A percentile compares a stretch with the other conserved stretches of the same genome.
Conservation (phyloP, 495 filamentous ascomycete species). For the Penicillium longicatenatum region DNA sequence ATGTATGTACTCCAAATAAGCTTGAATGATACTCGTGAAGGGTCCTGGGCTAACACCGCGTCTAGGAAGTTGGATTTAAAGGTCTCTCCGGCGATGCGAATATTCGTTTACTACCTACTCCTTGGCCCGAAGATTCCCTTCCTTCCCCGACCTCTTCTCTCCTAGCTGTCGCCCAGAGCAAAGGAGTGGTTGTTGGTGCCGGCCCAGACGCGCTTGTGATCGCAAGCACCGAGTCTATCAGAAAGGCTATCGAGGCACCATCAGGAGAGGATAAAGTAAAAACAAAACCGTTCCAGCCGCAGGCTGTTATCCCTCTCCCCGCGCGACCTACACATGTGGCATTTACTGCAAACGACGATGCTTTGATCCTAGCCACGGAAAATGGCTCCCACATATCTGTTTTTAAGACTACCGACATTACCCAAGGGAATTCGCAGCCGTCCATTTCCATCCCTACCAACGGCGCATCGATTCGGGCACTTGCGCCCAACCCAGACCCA, state of each 20-base stretch:
- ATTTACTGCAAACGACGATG: conserved; percentile 84
- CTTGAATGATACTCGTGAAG: not conserved
- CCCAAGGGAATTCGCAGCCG: conserved; percentile 64
- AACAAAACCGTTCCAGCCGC: conserved; percentile 70
- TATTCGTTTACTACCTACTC: conserved; percentile 73
- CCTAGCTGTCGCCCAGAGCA: conserved; percentile 76
- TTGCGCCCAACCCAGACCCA: conserved; percentile 79
- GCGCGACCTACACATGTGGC: conserved; percentile 83
- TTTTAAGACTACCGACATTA: conserved; percentile 69
- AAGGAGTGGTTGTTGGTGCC: conserved; percentile 84
- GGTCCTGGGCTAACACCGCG: conserved; percentile 11
- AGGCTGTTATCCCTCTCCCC: conserved; percentile 69
- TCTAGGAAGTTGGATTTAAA: conserved; percentile 79
- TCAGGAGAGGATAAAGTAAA: conserved; percentile 59
- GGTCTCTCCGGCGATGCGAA: conserved; percentile 78
- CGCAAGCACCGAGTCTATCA: conserved; percentile 73
- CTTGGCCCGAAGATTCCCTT: conserved; percentile 72
- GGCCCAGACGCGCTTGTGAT: conserved; percentile 77
- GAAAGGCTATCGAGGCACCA: conserved; percentile 68
- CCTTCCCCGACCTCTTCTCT: conserved; percentile 85
- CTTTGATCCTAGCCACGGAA: conserved; percentile 81
- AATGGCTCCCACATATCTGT: conserved; percentile 79
- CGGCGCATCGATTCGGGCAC: conserved; percentile 67
- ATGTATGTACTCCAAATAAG: conserved; percentile 36
- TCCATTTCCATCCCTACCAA: conserved; percentile 77